Percentiles rank a stretch among this genome's conserved stretches.
Conservation (phyloP, 1,284 basidiomycete species). For the Rhodotorula sp. region DNA sequence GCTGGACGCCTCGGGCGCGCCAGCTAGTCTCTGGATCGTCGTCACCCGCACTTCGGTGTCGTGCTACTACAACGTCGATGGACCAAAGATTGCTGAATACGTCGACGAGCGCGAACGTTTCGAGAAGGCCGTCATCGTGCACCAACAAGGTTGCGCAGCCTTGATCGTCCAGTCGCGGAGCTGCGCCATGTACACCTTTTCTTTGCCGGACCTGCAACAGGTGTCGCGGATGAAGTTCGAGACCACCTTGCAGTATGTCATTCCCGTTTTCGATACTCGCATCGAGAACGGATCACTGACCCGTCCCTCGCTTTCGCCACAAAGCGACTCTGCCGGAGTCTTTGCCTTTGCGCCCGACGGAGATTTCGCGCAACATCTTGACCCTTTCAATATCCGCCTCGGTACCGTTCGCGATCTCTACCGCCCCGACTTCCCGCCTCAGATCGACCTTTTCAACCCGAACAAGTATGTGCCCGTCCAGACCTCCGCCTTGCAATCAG, state of each 20-base stretch:
- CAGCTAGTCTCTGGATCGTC: conserved; percentile 54
- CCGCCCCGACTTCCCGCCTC: conserved; percentile 31
- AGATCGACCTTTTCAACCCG: conserved; percentile 13
- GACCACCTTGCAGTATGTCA: conserved; percentile 34
- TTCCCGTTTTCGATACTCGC: not conserved
- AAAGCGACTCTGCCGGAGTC: conserved; percentile 27
- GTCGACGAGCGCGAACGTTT: conserved; percentile 24
- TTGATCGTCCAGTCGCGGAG: conserved; percentile 29
- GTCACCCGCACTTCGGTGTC: conserved; percentile 48
- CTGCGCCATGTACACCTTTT: conserved; percentile 30
- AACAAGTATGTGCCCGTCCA: conserved; percentile 28
- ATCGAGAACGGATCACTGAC: not conserved
- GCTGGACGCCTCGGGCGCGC: conserved; percentile 45
- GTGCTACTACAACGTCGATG: conserved; percentile 51
- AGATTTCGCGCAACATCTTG: conserved; percentile 37
- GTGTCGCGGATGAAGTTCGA: conserved; percentile 30
- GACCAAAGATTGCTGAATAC: conserved; percentile 38
- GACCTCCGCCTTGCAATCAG: conserved; percentile 11
- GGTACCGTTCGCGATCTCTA: conserved; percentile 32
- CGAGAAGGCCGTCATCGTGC: conserved; percentile 22
- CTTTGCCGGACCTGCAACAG: conserved; percentile 24
- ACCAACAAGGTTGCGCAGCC: conserved; percentile 23
- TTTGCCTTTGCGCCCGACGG: conserved; percentile 30
- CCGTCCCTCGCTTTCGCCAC: too few relatives aligned
- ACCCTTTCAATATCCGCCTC: conserved; percentile 35